Conservation (phyloP, 768 basidiomycete species). For the Suillus clintonianus region DNA sequence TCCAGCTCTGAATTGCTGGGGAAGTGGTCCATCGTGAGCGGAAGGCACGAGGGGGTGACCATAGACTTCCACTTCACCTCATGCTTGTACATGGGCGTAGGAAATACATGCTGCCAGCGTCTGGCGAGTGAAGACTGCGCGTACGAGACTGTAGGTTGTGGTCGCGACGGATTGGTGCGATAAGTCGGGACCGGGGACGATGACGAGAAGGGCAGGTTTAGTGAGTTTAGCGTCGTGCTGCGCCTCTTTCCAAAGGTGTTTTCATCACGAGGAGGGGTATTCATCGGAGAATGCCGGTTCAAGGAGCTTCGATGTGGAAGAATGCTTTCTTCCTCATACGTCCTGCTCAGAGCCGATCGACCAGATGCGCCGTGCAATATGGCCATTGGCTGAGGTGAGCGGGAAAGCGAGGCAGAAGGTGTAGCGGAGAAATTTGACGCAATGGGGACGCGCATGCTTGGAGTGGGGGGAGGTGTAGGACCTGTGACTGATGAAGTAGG, state of each 20-base stretch:
- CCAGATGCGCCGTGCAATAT: conserved; percentile 39
- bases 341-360: conserved; percentile 51
- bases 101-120: conserved; percentile 88
- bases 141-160: conserved; percentile 56
- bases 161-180: conserved; percentile 69
- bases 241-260: conserved; percentile 52
- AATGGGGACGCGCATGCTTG: conserved; percentile 32
- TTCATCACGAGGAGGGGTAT: conserved; percentile 74
- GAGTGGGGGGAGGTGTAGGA: conserved; percentile 22
- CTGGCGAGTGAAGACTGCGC: conserved; percentile 75
- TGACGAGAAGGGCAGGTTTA: conserved; percentile 46
- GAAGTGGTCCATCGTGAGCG: conserved; percentile 88
- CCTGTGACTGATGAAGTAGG: conserved; percentile 47
- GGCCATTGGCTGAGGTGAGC: conserved; percentile 44
- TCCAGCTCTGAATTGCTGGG: conserved; percentile 77
- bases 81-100: conserved; percentile 71
- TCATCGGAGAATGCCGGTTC: conserved; percentile 61
- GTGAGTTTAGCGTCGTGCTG: conserved; percentile 41
- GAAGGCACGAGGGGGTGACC: conserved; percentile 83
- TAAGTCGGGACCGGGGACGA: conserved; percentile 41
- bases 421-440: conserved; percentile 28
- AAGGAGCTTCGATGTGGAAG: conserved; percentile 48
- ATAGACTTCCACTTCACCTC: conserved; percentile 93
- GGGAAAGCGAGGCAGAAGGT: conserved; percentile 32
- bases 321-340: conserved; percentile 58